These are phyloP conservation scores for Trematosphaeria pertusa DNA, from an alignment of 2,329 filamentous ascomycete genomes.

Conservation along the genomic window DNA sequence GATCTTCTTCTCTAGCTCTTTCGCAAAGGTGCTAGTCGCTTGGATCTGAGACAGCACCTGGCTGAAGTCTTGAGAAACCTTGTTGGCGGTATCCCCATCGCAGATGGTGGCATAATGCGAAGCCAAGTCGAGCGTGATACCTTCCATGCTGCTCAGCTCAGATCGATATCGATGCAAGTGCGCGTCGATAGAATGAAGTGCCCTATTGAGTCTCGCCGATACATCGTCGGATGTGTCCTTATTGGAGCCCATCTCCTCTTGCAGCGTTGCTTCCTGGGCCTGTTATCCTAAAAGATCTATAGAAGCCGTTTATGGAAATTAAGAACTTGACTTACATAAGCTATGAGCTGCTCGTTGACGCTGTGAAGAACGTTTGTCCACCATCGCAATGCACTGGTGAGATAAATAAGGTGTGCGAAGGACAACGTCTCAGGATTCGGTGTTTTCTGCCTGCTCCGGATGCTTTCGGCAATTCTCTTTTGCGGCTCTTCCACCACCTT, in stretches of 20 bases:
- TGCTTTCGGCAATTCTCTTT: constrained; percentile 1
- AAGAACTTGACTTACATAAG: constrained; percentile 8
- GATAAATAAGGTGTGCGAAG: constrained; percentile 3
- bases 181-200: constrained; percentile 9
- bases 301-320: too few species aligned
- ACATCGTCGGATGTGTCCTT: neutral
- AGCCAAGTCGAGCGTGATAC: neutral
- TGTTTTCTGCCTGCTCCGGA: neutral
- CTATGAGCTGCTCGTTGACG: constrained; percentile 14
- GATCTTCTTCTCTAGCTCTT: constrained; percentile 5
- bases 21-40: neutral
- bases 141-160: constrained; percentile 2
- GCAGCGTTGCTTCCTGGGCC: constrained; percentile 1
- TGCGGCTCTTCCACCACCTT: constrained; percentile 11
- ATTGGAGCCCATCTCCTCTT: neutral
- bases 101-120: neutral
- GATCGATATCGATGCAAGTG: constrained; percentile 12
- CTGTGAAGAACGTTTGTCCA: constrained; percentile 13
- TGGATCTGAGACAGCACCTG: neutral
- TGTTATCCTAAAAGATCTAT: too few species aligned
- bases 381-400: constrained; percentile 6
- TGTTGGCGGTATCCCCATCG: neutral
- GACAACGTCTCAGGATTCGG: neutral
- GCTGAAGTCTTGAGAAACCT: neutral
- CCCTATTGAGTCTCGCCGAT: neutral